Evolutionary conservation across 148 eudicot genomes (phyloP), one percentile per base, ranked within the genome.

Genomic region (Limonium bicolor): DNA sequence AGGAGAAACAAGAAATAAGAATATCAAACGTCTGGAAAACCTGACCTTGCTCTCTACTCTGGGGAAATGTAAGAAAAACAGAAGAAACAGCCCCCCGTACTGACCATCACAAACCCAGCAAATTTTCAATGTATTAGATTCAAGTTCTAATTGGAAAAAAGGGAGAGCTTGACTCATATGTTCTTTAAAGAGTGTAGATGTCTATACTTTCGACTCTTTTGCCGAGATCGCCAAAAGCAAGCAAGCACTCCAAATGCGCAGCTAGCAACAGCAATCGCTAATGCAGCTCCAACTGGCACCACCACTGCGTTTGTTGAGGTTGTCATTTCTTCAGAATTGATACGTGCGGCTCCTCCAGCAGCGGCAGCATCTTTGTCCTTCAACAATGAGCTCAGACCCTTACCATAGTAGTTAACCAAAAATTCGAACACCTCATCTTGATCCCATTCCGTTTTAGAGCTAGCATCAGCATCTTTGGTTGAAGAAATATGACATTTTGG

Each of bases 171-270:
- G 64, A 62, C 46, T 85, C 72, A 85, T 65, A 80, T 72, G 69
- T 65, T 76, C 73, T 88, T 88, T 58, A 74, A 68, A 70, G 76
- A 72, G 69, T 76, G 84, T 69, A 70, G 77, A 48, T 76, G 73
- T 72, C 68, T 73, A 67, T 90, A 84, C 99, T 84, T 90, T 51
- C 93, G 76, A 58, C 67, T 84, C 94, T 90, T 90, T 54, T 90
- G 99, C 44, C 27, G 84, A 18, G 86, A 79, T n/a, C 95, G 93
- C 99, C 99, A 90, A 51, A 59, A 78, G 69, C 99, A 90, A 28
- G 95, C 93, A n/a, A 90, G 84, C 7, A 84, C 99, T 41, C 82
- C 99, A 49, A 90, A 90, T 36, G 77, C 82, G 61, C 85, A 81
- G 79, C 95, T 80, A 9, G 99, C 99, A 9, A 81, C 59, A 30